Evolutionary conservation across 495 filamentous ascomycete genomes (phyloP), one percentile per base, ranked within the genome.

Genomic region (Tuber borchii): DNA sequence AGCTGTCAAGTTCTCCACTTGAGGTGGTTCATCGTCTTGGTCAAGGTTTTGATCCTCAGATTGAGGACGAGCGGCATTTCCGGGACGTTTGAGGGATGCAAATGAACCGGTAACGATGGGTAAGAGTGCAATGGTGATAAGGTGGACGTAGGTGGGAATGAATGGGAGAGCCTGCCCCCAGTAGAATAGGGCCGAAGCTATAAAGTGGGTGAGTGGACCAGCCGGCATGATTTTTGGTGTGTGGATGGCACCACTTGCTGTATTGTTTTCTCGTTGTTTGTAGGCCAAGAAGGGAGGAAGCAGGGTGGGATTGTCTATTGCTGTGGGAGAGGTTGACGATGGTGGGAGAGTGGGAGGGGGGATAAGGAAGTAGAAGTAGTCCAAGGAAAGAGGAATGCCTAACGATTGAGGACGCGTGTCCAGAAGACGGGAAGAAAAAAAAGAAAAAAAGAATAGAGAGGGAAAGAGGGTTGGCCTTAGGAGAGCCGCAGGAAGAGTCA

Each of bases 1-100:
- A 4, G 93, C 91, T 31, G 87, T 85, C 45, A 99, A 84, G 2
- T 92, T 92, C 77, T 97, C 93, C 84, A 93, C 89, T 72, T 88
- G 88, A 74, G 88, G 86, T 14, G 90, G 88, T 16, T 89, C 88
- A 83, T 85, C 70, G 84, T 85, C 74, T 83, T 85, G 82, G 89
- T 90, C 73, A 85, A 77, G 14, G 89, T 86, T 81, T 88, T 87
- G 78, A 43, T 90, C 90, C 34, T 93, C 93, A 17, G 73, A 74
- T 6, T 72, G 40, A 20, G 78, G 75, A 61, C 78, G 80, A 20
- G 72, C 61, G 7, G 81, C 80, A 44, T 83, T 83, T 73, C 46
- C 48, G 31, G 95, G 95, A 45, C 93, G 88, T 34, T 89, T 88
- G 43, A 92, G 88, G 69, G 90, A 93, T 46, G 88, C 89, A 85